Evolutionary conservation across 2,329 filamentous ascomycete species (phyloP).

Genomic region (Ambrosiella beaveri): DNA sequence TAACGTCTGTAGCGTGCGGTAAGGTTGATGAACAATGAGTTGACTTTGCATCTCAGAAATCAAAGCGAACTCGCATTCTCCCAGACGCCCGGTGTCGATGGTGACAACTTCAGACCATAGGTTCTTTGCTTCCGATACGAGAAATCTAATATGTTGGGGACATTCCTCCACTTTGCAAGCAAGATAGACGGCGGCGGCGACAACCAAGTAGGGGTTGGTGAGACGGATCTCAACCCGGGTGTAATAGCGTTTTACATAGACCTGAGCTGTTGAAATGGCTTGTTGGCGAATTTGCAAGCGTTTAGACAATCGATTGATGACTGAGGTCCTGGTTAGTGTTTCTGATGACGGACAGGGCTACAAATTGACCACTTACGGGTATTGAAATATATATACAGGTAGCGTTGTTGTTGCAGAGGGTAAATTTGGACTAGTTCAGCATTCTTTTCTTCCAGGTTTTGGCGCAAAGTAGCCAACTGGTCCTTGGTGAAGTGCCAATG

Average conservation of each 20-base stretch:
- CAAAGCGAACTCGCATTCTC: conserved; percentile 84
- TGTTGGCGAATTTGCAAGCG: conserved; percentile 76
- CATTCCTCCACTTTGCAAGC: conserved; percentile 98
- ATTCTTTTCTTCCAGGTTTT: conserved; percentile 62
- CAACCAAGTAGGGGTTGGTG: conserved; percentile 82
- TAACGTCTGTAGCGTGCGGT: conserved; percentile 59
- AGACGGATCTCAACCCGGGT: conserved; percentile 75
- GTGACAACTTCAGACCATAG: conserved; percentile 68
- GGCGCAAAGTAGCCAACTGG: conserved; percentile 57
- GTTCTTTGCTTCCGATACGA: conserved; percentile 70
- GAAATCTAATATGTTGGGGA: conserved; percentile 84
- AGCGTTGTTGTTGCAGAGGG: conserved; percentile 62
- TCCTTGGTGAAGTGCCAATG: conserved; percentile 84
- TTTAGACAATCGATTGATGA: conserved; percentile 68
- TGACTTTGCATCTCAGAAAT: conserved; percentile 85
- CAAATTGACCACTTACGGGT: conserved; percentile 43
- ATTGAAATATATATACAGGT: conserved; percentile 83
- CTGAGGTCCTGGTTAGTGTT: conserved; percentile 25
- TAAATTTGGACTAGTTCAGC: conserved; percentile 58
- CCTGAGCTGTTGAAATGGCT: conserved; percentile 79
- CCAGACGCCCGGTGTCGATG: conserved; percentile 65
- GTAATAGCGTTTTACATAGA: conserved; percentile 92
- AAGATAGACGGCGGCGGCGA: conserved; percentile 86
- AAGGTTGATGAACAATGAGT: conserved; percentile 79
- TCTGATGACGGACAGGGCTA: background rate